phyloP scores from a whole-genome alignment of 441 rosid species.

The Eutrema salsugineum region DNA sequence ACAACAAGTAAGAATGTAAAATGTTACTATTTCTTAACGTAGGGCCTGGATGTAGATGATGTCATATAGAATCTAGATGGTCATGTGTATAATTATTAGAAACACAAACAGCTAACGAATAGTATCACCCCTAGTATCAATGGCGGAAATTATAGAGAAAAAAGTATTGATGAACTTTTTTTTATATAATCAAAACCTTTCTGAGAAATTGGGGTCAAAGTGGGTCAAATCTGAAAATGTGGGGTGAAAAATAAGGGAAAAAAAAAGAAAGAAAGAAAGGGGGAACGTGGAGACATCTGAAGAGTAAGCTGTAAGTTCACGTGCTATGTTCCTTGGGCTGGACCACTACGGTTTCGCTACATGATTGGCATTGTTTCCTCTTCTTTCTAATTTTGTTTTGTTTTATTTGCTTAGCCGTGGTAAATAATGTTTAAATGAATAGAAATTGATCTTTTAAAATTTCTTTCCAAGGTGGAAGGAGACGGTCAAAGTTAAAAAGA shows the following conservation, averaged over 20 bases:
- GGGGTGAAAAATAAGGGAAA: constrained; percentile 16
- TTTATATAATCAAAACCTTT: background rate
- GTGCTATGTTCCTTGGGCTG: constrained; percentile 52
- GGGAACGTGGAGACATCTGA: constrained; percentile 34
- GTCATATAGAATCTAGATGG: constrained; percentile 21
- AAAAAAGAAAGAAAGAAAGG: constrained; percentile 11
- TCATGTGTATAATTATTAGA: background rate
- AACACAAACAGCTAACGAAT: constrained; percentile 3
- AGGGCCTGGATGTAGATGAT: constrained; percentile 21
- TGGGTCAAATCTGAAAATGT: constrained; percentile 24
- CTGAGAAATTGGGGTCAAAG: constrained; percentile 19
- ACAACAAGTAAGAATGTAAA: background rate
- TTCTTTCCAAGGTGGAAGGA: background rate
- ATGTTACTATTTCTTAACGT: constrained; percentile 1
- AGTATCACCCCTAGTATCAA: background rate
- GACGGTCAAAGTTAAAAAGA: constrained; percentile 20
- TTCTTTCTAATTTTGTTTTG: background rate
- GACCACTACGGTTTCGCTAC: constrained; percentile 38
- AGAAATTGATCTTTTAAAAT: background rate
- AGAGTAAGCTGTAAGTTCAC: constrained; percentile 50
- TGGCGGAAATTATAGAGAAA: background rate
- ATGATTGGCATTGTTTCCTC: constrained; percentile 45
- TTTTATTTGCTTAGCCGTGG: background rate
- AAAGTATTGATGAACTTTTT: background rate
- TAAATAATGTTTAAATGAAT: background rate